Evolutionary conservation across 306 rosid species (phyloP), one percentile per base, ranked within the genome.

Genomic region (Vigna nakashimae): DNA sequence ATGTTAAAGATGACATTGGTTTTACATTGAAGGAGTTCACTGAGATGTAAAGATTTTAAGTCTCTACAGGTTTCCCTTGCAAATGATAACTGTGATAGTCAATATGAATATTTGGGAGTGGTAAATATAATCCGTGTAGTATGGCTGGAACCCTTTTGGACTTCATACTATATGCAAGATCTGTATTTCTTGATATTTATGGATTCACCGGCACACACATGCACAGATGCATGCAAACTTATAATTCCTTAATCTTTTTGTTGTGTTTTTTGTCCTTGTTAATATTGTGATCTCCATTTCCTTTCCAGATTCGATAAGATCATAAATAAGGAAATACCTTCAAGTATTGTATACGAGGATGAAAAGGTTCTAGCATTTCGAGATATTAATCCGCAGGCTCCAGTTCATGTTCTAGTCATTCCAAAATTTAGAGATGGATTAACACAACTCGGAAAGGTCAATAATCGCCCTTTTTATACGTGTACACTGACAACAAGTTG

Each of bases 371-470:
- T 91, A 14, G 98, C 97, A 63, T 91, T 91, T 78, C 88, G 97
- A 18, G 98, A 94, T 77, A 80, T 92, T 45, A 88, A 71, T 78
- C 98, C 96, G 13, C 88, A 92, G 81, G 96, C 98, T 84, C 97
- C 96, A 3, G 97, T 94, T 85, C 98, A 92, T 87, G 87, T 94
- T 71, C 73, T 92, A 56, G 83, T 94, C 73, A 89, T 94, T 87
- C 97, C 98, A 71, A 94, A 94, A 86, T 24, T 84, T 68, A 89
- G 96, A 80, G 98, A 89, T 87, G 98, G 96, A 56, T 49, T 94
- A 73, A 90, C 96, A n/a, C 66, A 87, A 59, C 97, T 94, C 17
- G 89, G 90, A 36, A 87, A 91, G 96, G 98, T 92, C 48, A 16
- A 20, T 63, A 69, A 34, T 71, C 57, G 45, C 58, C 53, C 42